A percentile compares a stretch with the other conserved stretches of the same genome.
phyloP scores from a whole-genome alignment of 2,329 filamentous ascomycete species.

The Chalara sp. region DNA sequence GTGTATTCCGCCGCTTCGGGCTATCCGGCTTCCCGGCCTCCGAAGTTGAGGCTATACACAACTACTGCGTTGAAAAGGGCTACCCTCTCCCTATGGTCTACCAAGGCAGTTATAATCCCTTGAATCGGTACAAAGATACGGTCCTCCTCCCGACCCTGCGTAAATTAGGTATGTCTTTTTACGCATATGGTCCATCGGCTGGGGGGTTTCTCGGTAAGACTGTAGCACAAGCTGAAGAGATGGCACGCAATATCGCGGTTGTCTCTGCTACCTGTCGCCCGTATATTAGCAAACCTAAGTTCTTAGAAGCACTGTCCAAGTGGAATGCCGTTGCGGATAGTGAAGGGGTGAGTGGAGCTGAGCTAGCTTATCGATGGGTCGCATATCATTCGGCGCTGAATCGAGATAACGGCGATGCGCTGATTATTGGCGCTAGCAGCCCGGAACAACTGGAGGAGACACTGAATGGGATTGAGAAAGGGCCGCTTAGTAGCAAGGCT shows the following conservation, averaged over 20 bases:
- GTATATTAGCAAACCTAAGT: background rate
- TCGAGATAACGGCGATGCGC: constrained; percentile 19
- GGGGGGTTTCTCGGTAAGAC: constrained; percentile 60
- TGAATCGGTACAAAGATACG: constrained; percentile 65
- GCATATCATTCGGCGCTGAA: constrained; percentile 21
- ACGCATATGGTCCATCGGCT: constrained; percentile 73
- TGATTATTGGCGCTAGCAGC: constrained; percentile 20
- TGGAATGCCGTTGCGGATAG: background rate
- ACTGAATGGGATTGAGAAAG: constrained; percentile 6
- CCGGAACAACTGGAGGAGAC: constrained; percentile 11
- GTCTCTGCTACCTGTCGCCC: background rate
- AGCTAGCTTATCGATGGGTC: constrained; percentile 29
- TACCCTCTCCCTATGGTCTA: constrained; percentile 69
- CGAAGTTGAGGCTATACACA: constrained; percentile 75
- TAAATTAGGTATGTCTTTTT: constrained; percentile 68
- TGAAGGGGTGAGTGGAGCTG: constrained; percentile 6
- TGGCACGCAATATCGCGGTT: background rate
- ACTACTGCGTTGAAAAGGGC: constrained; percentile 66
- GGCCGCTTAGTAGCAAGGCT: constrained; percentile 9
- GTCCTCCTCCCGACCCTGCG: constrained; percentile 66
- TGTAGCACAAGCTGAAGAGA: background rate
- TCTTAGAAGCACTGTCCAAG: background rate
- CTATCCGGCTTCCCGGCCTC: constrained; percentile 77
- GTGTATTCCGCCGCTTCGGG: constrained; percentile 73
- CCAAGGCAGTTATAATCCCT: constrained; percentile 79